Evolutionary conservation across 1,284 basidiomycete genomes (phyloP), one percentile per base, ranked within the genome.

Genomic region (Porodaedalea pini): DNA sequence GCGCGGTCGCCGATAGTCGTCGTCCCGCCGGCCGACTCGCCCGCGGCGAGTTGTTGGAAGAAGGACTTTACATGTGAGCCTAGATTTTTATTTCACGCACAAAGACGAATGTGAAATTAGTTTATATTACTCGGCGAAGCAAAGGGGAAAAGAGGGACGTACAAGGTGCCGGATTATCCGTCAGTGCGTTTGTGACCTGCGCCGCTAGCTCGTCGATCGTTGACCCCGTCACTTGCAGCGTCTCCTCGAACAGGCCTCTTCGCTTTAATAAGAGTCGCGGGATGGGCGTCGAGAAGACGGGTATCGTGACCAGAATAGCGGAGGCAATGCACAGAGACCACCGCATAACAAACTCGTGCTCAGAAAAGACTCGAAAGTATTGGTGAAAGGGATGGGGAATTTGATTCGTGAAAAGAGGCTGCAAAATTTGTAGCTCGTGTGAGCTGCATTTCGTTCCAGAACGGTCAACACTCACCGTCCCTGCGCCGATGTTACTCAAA

Each of bases 1-100:
- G 63, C 62, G 51, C 61, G 37, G 62, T 61, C 19, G 57, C 62
- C 23, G 13, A 62, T 60, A 13, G 61, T 60, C 23, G 58, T 62
- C 10, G 51, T 54, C 41, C 62, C 54, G 59, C 59, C 47, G 64
- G 52, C 59, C 49, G 39, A 23, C 34, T 60, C 61, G 17, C 60
- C 60, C 6, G 31, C 43, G 4, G 55, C 55, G 5, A 60, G 47
- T 49, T 60, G 55, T 10, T 54, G 45, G 37, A 60, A 60, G 34
- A 60, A 60, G 8, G 59, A 57, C 10, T 41, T 53, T 2, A 60
- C 56, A 27, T 60, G 59, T 7, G 47, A 32, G 31, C 58, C 58
- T 60, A 17, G n/a, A n/a, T n/a, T n/a, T n/a, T n/a, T n/a, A n/a
- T n/a, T n/a, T n/a, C n/a, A n/a, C n/a, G n/a, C n/a, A n/a, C n/a